Evolutionary conservation across 129 eudicot genomes (phyloP).

Genomic region (Arctium minus): DNA sequence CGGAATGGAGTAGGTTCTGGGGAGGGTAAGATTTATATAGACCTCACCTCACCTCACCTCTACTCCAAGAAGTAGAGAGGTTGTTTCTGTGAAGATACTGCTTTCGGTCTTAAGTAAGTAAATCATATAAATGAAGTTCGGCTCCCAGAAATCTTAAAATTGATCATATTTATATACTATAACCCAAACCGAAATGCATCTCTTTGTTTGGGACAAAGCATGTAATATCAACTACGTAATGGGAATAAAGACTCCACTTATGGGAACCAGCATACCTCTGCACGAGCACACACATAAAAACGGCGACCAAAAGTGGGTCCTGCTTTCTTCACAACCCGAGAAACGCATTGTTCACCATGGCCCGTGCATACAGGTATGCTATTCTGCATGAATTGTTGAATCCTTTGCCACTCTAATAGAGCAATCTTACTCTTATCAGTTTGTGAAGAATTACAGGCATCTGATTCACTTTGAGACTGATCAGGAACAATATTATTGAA

Average conservation of each 20-base stretch:
- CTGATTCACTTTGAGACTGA: conserved; percentile 26
- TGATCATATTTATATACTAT: not conserved
- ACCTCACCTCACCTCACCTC: no score
- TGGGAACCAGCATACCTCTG: conserved; percentile 59
- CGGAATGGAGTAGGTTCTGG: no score
- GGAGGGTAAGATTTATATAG: no score
- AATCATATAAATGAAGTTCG: not conserved
- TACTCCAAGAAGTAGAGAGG: no score
- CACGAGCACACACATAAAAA: conserved; percentile 93
- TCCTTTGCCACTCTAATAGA: conserved; percentile 86
- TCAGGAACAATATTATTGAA: conserved; percentile 7
- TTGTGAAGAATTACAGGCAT: conserved; percentile 33
- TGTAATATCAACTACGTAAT: not conserved
- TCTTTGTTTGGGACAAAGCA: not conserved
- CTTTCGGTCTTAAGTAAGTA: not conserved
- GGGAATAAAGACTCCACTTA: not conserved
- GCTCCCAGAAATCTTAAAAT: not conserved
- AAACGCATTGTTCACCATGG: conserved; percentile 83
- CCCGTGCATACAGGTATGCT: conserved; percentile 94
- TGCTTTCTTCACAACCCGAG: conserved; percentile 86
- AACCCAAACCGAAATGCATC: not conserved
- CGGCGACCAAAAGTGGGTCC: conserved; percentile 85
- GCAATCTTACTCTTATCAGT: conserved; percentile 53
- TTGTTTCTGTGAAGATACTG: no score
- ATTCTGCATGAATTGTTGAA: conserved; percentile 81